These are phyloP conservation scores for Pichia ethanolica DNA, from an alignment of 805 yeast species.

Conservation along the genomic window DNA sequence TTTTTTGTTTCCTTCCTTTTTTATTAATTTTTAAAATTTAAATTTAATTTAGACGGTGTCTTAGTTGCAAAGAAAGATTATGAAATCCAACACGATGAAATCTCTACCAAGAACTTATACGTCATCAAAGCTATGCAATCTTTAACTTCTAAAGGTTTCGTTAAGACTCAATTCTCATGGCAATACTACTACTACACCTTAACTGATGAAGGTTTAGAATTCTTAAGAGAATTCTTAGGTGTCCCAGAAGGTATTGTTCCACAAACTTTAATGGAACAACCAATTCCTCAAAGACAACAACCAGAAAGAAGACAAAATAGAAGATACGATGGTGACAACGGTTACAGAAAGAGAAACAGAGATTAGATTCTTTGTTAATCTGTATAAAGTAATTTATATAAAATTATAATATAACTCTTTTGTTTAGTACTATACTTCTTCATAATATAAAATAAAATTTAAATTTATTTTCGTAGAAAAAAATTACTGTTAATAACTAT, in stretches of 20 bases:
- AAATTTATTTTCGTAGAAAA: no score
- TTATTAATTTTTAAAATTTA: neutral
- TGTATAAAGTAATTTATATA: no score
- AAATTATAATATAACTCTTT: neutral
- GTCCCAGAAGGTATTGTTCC: constrained; percentile 98
- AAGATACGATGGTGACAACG: constrained; percentile 46
- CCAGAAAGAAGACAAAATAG: constrained; percentile 34
- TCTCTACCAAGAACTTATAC: constrained; percentile 95
- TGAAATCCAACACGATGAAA: constrained; percentile 96
- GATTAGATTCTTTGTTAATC: constrained; percentile 18
- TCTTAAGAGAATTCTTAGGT: constrained; percentile 96
- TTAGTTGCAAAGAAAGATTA: constrained; percentile 99
- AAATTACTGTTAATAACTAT: no score
- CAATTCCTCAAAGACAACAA: constrained; percentile 68
- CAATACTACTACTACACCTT: constrained; percentile 99
- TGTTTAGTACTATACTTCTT: constrained; percentile 6
- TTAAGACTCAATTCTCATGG: constrained; percentile 99
- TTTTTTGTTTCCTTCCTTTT: neutral
- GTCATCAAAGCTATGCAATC: constrained; percentile 99
- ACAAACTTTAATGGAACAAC: constrained; percentile 92
- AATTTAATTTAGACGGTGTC: constrained; percentile 76
- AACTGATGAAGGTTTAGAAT: constrained; percentile 99
- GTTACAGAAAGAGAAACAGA: constrained; percentile 55
- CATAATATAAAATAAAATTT: neutral
- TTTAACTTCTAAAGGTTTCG: constrained; percentile 96